These are phyloP conservation scores for Plasmopara halstedii DNA, from an alignment of 352 stramenopile species.

Conservation along the genomic window DNA sequence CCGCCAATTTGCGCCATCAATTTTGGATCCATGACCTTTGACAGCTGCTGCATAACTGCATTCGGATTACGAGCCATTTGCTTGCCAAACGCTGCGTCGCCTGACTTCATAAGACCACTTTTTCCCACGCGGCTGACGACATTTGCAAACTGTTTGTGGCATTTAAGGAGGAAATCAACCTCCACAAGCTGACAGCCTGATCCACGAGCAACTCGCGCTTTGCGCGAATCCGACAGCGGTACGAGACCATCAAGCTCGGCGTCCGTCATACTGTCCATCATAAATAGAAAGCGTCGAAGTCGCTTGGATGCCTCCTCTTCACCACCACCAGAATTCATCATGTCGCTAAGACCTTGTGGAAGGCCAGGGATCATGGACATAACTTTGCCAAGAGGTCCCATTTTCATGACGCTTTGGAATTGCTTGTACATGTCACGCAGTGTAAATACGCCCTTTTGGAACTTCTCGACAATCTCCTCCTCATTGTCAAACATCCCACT, in stretches of 20 bases:
- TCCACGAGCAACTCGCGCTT: constrained; percentile 86
- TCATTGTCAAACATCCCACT: constrained; percentile 89
- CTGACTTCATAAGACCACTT: constrained; percentile 88
- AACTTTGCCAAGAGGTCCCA: constrained; percentile 95
- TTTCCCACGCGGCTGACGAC: constrained; percentile 97
- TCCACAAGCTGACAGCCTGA: constrained; percentile 85
- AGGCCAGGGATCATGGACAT: constrained; percentile 99
- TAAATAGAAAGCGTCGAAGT: constrained; percentile 97
- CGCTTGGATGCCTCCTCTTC: constrained; percentile 90
- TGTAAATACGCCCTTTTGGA: constrained; percentile 96
- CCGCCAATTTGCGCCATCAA: constrained; percentile 88
- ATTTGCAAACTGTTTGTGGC: constrained; percentile 93
- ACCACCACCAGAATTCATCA: constrained; percentile 87
- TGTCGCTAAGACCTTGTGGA: constrained; percentile 80
- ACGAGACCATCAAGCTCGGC: constrained; percentile 93
- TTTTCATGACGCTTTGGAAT: constrained; percentile 97
- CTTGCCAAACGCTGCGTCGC: constrained; percentile 83
- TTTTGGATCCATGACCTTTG: constrained; percentile 90
- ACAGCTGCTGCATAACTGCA: constrained; percentile 94
- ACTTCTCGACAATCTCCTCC: constrained; percentile 94
- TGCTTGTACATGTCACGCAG: constrained; percentile 99
- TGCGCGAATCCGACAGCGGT: constrained; percentile 52
- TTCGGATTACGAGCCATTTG: constrained; percentile 96
- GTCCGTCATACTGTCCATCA: constrained; percentile 99
- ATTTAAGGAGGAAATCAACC: constrained; percentile 92